Base-by-base conservation (phyloP, 2,329 filamentous ascomycete genomes). In the Hirsutella minnesotensis region DNA sequence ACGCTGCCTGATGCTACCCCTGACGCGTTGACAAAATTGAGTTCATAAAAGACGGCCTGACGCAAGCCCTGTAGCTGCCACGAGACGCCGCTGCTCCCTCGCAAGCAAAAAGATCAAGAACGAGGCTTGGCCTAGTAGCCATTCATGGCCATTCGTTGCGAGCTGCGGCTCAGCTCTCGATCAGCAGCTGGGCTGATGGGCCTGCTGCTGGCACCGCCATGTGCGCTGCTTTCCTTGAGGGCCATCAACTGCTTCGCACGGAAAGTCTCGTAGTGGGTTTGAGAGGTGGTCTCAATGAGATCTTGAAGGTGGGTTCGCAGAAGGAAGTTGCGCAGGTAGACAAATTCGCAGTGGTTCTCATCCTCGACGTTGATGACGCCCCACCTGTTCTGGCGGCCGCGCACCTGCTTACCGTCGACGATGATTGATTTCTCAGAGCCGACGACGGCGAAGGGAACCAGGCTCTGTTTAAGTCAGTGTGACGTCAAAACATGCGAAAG, bases 251-350 rank as follows among this genome's bases (percentile, higher is more conserved):
- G 92, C 81, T 98, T 98, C 58, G 92, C 89, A 68, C 92, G 89
- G 89, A 98, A 98, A 46, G 88, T 94, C 76, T 98, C 92, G 75
- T 98, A 98, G 77, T 98, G 92, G 68, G 95, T 98, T 74, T 98
- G 92, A 55, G 89, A 95, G 39, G 92, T 98, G 27, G 92, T 98
- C 72, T 98, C 92, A 66, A 98, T 95, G 53, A 98, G 79, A 60
- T 98, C 92, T 75, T 98, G 92, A 45, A 98, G 79, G 67, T 98
- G 92, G 50, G 92, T 96, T 62, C 92, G 87, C 56, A 94, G 94
- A 51, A 98, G 79, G 79, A 98, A 98, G 76, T 98, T 90, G 63
- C 92, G 83, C 49, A 98, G 80, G 67, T 95, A 95, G 61, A 96
- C 83, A 60, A 98, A 98, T 78, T 98, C 92, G 79, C 92, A 98